Percentiles rank a stretch among this genome's conserved stretches.
Conservation (phyloP, 768 basidiomycete species). For the Lanmaoa pseudosensibilis region DNA sequence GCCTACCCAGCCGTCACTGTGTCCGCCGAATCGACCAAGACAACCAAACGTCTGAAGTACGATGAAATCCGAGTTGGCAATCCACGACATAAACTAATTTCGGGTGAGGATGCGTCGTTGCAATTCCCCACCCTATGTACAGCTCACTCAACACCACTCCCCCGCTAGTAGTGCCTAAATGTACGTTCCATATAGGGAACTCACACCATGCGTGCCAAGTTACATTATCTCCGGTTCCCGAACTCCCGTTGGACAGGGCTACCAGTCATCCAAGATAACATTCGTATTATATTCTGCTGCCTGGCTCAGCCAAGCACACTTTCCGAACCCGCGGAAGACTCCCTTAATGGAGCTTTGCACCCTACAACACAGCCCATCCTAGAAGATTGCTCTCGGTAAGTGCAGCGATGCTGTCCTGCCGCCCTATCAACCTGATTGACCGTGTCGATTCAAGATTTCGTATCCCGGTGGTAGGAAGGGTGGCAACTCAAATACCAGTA, state of each 20-base stretch:
- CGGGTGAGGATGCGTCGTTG: not conserved
- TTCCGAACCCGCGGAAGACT: not conserved
- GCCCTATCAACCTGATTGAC: not conserved
- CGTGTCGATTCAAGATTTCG: not conserved
- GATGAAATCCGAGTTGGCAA: not conserved
- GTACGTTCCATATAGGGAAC: not conserved
- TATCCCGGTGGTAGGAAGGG: not conserved
- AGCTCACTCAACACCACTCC: not conserved
- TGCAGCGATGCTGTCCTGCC: not conserved
- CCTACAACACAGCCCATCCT: not conserved
- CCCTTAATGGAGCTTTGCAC: not conserved
- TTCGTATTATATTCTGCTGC: not conserved
- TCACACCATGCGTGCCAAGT: not conserved
- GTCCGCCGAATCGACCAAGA: not conserved
- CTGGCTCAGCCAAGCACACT: not conserved
- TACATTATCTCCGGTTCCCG: not conserved
- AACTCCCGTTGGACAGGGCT: not conserved
- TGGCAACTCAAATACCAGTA: not conserved
- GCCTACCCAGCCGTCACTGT: not conserved
- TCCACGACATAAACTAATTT: not conserved
- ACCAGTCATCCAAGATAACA: not conserved
- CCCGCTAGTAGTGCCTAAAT: not conserved
- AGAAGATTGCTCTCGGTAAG: not conserved
- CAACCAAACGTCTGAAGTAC: not conserved
- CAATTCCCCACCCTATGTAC: not conserved